Evolutionary conservation across 768 basidiomycete species (phyloP).

Genomic region (Boletus insuetus): DNA sequence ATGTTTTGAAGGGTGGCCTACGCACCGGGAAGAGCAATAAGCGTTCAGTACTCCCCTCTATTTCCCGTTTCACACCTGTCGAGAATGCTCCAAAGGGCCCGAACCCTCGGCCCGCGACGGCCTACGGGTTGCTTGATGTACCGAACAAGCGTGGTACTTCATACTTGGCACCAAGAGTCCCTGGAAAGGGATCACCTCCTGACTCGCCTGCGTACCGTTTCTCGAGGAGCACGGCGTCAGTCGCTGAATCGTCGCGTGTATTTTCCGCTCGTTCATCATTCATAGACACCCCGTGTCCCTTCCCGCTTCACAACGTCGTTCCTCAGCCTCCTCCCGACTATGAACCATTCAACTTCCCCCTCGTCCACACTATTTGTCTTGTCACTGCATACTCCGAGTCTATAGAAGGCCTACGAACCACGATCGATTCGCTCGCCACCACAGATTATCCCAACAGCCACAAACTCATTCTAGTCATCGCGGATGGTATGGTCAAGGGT

Average conservation of each 20-base stretch:
- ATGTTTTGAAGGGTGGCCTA: constrained; percentile 72
- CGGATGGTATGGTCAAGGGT: constrained; percentile 98
- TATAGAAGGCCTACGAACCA: constrained; percentile 92
- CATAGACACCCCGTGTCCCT: constrained; percentile 78
- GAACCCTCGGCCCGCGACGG: constrained; percentile 55
- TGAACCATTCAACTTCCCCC: constrained; percentile 94
- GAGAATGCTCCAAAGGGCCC: constrained; percentile 55
- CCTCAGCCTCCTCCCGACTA: constrained; percentile 89
- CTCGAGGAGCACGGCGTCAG: constrained; percentile 81
- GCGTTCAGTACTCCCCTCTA: constrained; percentile 62
- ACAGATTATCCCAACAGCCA: constrained; percentile 99
- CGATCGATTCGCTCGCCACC: constrained; percentile 96
- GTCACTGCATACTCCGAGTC: constrained; percentile 99
- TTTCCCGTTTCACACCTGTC: constrained; percentile 73
- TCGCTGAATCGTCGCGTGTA: constrained; percentile 44
- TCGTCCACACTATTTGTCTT: constrained; percentile 90
- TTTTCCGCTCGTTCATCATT: constrained; percentile 47
- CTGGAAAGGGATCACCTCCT: constrained; percentile 62
- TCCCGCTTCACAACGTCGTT: constrained; percentile 87
- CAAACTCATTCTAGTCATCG: constrained; percentile 92
- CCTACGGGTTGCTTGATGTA: constrained; percentile 65
- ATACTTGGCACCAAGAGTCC: constrained; percentile 40
- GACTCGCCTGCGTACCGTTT: constrained; percentile 67
- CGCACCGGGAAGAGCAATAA: constrained; percentile 47
- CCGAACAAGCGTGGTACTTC: constrained; percentile 60